A percentile compares a stretch with the other conserved stretches of the same genome.
These are phyloP conservation scores for Blastobotrys niveus DNA, from an alignment of 1,139 yeast genomes.

Conservation along the genomic window DNA sequence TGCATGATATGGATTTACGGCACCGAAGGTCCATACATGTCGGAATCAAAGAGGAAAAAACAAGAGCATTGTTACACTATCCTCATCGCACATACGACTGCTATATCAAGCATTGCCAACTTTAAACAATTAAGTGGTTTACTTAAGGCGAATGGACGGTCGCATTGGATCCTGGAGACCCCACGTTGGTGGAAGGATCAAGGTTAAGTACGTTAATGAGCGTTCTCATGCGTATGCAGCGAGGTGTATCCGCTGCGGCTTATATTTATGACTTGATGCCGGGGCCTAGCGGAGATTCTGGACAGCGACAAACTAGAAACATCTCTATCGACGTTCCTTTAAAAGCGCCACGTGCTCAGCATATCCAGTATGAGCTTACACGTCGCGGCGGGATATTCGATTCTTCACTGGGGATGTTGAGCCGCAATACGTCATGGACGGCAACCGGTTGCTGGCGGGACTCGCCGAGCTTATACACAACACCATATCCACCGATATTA, in stretches of 20 bases:
- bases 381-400: background rate
- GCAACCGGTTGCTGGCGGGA: conserved; percentile 2
- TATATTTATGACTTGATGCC: background rate
- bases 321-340: background rate
- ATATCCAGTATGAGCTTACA: background rate
- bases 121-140: too few relatives aligned
- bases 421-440: background rate
- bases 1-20: too few relatives aligned
- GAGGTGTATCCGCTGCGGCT: background rate
- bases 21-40: too few relatives aligned
- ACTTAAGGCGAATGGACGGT: conserved; percentile 1
- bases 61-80: too few relatives aligned
- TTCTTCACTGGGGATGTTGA: conserved; percentile 2
- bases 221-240: background rate
- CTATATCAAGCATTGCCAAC: too few relatives aligned
- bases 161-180: conserved; percentile 7
- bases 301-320: background rate
- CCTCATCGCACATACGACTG: too few relatives aligned
- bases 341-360: background rate
- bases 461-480: conserved; percentile 5
- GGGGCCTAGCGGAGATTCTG: background rate
- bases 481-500: conserved; percentile 1
- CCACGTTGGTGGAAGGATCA: background rate
- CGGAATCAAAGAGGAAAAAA: too few relatives aligned
- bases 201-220: background rate